Percentiles rank a stretch among this genome's conserved stretches.
Conservation (phyloP, 139 green algal genomes). For the Gonium pectorale region DNA sequence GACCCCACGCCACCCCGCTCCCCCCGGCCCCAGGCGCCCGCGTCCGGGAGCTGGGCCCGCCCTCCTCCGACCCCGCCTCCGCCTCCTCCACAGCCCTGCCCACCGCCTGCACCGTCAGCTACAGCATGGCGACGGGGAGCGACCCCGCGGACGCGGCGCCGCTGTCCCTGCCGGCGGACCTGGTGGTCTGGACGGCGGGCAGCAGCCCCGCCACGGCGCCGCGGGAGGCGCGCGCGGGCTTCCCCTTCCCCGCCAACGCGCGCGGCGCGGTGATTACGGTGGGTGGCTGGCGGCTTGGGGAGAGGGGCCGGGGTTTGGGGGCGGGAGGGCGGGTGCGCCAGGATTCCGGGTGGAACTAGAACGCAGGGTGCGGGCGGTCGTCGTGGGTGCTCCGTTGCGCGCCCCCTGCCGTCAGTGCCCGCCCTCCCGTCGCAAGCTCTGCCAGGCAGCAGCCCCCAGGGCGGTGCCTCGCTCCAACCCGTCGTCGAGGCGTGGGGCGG, state of each 20-base stretch:
- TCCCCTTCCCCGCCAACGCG: conserved; percentile 79
- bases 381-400: too few relatives aligned
- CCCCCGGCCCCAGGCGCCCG: conserved; percentile 20
- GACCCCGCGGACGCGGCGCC: background rate
- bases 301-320: background rate
- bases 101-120: conserved; percentile 39
- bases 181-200: conserved; percentile 94
- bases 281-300: background rate
- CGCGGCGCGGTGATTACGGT: conserved; percentile 76
- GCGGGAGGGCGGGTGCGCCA: too few relatives aligned
- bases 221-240: conserved; percentile 39
- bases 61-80: background rate
- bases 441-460: too few relatives aligned
- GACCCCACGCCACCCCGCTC: too few relatives aligned
- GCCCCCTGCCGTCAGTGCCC: too few relatives aligned
- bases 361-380: too few relatives aligned
- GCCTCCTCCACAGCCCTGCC: conserved; percentile 1
- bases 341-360: too few relatives aligned
- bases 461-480: too few relatives aligned
- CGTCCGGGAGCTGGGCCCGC: background rate
- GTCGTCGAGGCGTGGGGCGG: too few relatives aligned
- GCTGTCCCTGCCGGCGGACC: conserved; percentile 68
- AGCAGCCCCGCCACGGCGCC: conserved; percentile 67
- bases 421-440: too few relatives aligned
- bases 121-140: background rate